phyloP scores from a whole-genome alignment of 345 rosid genomes.

The Brassica nigra region DNA sequence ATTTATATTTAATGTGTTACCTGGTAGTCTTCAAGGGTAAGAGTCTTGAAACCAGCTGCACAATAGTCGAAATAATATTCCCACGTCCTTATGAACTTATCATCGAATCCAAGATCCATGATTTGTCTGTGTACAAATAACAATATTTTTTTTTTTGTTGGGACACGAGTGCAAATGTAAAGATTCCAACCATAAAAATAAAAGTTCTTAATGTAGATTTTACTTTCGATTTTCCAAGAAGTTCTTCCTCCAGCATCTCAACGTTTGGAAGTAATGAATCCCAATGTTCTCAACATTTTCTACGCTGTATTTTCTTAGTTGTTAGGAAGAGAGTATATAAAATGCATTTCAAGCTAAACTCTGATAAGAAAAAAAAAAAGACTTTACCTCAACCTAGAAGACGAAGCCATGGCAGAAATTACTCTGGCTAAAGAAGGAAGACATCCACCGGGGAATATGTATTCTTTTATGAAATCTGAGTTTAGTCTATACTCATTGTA shows the following conservation, averaged over 20 bases:
- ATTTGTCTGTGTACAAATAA: slow-evolving; percentile 54
- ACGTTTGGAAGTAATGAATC: slow-evolving; percentile 72
- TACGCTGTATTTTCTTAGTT: slow-evolving; percentile 45
- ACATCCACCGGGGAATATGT: slow-evolving; percentile 85
- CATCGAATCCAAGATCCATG: slow-evolving; percentile 58
- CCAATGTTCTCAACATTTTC: slow-evolving; percentile 85
- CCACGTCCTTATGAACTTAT: slow-evolving; percentile 82
- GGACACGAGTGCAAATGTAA: not conserved
- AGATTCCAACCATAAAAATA: not conserved
- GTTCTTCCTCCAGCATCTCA: slow-evolving; percentile 69
- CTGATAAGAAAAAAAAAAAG: not conserved
- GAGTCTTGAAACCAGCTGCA: slow-evolving; percentile 75
- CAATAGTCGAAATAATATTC: slow-evolving; percentile 83
- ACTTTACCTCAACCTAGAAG: slow-evolving; percentile 70
- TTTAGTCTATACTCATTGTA: slow-evolving; percentile 64
- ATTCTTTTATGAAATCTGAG: slow-evolving; percentile 79
- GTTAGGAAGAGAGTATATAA: not conserved
- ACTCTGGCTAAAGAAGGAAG: slow-evolving; percentile 73
- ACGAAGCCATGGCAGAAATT: slow-evolving; percentile 67
- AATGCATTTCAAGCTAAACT: not conserved
- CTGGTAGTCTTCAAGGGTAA: slow-evolving; percentile 22
- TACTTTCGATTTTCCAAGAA: slow-evolving; percentile 72
- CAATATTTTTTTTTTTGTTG: not conserved
- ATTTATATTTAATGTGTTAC: not conserved
- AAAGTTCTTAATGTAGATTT: not conserved